phyloP scores from a whole-genome alignment of 768 basidiomycete genomes.

The Xerocomus brunneocitrinus region DNA sequence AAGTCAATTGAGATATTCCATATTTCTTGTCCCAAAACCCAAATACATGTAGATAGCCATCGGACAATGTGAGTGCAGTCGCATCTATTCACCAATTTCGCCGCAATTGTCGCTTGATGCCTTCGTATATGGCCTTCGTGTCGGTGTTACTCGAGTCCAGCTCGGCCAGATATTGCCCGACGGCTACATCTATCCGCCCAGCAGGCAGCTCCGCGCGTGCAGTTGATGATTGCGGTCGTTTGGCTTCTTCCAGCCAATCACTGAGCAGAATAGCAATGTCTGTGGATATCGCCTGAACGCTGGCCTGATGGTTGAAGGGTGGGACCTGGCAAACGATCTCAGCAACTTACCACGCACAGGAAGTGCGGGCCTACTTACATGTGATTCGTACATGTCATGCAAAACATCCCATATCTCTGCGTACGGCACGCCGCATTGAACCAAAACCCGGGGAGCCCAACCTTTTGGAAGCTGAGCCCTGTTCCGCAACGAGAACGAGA shows the following conservation, averaged over 20 bases:
- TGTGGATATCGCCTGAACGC: conserved; percentile 74
- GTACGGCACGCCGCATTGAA: conserved; percentile 78
- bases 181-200: conserved; percentile 65
- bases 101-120: conserved; percentile 65
- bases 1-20: conserved; percentile 47
- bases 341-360: conserved; percentile 1
- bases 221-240: conserved; percentile 62
- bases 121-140: conserved; percentile 62
- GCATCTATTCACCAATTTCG: conserved; percentile 57
- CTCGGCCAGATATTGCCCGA: conserved; percentile 72
- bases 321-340: conserved; percentile 49
- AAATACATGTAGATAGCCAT: conserved; percentile 15
- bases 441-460: conserved; percentile 77
- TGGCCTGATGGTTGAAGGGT: conserved; percentile 76
- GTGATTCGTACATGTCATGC: conserved; percentile 84
- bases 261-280: conserved; percentile 77
- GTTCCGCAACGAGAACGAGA: conserved; percentile 65
- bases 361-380: conserved; percentile 45
- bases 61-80: conserved; percentile 1
- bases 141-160: conserved; percentile 57
- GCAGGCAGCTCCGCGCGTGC: conserved; percentile 70
- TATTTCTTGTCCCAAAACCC: conserved; percentile 9
- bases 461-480: conserved; percentile 59
- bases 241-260: conserved; percentile 80
- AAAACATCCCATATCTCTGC: conserved; percentile 81